phyloP scores from a whole-genome alignment of 805 yeast genomes.

The Millerago galiae region DNA sequence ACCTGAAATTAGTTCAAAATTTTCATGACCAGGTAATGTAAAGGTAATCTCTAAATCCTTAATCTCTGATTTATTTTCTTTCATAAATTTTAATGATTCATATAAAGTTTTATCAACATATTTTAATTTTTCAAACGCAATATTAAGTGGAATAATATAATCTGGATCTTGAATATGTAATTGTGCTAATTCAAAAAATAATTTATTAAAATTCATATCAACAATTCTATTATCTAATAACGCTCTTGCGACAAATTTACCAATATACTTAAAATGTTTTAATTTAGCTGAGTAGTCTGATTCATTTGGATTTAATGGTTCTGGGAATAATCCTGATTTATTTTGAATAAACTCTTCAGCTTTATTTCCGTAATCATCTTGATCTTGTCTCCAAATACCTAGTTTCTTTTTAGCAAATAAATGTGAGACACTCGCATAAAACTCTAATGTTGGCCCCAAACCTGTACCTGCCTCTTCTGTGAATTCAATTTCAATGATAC shows the following conservation, averaged over 20 bases:
- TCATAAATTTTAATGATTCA: conserved; percentile 47
- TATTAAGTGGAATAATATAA: conserved; percentile 3
- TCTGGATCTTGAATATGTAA: conserved; percentile 20
- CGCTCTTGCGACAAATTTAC: conserved; percentile 82
- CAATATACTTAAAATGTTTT: conserved; percentile 58
- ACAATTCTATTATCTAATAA: conserved; percentile 81
- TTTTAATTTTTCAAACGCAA: conserved; percentile 27
- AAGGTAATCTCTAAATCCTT: conserved; percentile 56
- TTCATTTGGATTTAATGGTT: conserved; percentile 38
- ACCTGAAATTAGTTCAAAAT: conserved; percentile 46
- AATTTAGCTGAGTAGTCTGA: conserved; percentile 37
- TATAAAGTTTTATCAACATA: conserved; percentile 55
- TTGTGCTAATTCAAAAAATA: conserved; percentile 60
- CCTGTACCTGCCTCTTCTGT: conserved; percentile 94
- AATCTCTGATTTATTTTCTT: conserved; percentile 36
- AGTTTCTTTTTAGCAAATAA: conserved; percentile 57
- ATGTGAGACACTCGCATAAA: conserved; percentile 74
- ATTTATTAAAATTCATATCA: conserved; percentile 70
- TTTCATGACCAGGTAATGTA: conserved; percentile 71
- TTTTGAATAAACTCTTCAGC: conserved; percentile 34
- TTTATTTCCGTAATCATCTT: conserved; percentile 23
- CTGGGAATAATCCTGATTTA: conserved; percentile 64
- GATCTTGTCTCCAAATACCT: conserved; percentile 57
- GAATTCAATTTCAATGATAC: conserved; percentile 80
- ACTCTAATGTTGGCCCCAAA: conserved; percentile 91